Evolutionary conservation across 2,329 filamentous ascomycete species (phyloP), one percentile per base, ranked within the genome.

Genomic region (Leptographium flavum): DNA sequence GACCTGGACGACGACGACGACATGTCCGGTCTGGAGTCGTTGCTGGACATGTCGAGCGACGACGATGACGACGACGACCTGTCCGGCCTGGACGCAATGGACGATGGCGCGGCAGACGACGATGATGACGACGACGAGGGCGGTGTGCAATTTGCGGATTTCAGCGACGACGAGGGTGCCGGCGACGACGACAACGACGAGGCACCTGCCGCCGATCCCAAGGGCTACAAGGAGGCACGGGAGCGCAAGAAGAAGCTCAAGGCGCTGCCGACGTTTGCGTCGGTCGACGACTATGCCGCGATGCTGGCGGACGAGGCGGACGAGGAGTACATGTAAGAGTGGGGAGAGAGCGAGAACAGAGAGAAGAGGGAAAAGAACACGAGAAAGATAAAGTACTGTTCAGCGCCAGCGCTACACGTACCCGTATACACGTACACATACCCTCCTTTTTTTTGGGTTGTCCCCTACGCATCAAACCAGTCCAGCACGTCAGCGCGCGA

Each of bases 251-350:
- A 81, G 72, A 86, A 86, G 67, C 70, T 96, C 62, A 94, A 87
- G 73, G 78, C 79, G 52, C 68, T 98, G 54, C 92, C 92, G 7
- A 93, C 79, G 31, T 98, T 98, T 67, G 92, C 93, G 19, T 93
- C 86, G 28, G 83, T 74, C 28, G 92, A 96, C 45, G 92, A 96
- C 60, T 98, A 96, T 62, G 90, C 87, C 15, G 83, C 83, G 55
- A 72, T 94, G 65, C 64, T 94, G 60, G 84, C 71, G 4, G 74
- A 77, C 51, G 85, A 92, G 43, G 78, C 79, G 50, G 79, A 79
- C 17, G 64, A 53, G 28, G 33, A 47, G n/a, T 53, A 42, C 23
- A 4, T 32, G 33, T 46, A 45, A 27, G 9, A 19, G 10, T 21
- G 17, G 2, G 28, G 28, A 11, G n/a, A n/a, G n/a, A n/a, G n/a